These are phyloP conservation scores for Calonectria fujianensis DNA, from an alignment of 2,329 filamentous ascomycete species.

Conservation along the genomic window DNA sequence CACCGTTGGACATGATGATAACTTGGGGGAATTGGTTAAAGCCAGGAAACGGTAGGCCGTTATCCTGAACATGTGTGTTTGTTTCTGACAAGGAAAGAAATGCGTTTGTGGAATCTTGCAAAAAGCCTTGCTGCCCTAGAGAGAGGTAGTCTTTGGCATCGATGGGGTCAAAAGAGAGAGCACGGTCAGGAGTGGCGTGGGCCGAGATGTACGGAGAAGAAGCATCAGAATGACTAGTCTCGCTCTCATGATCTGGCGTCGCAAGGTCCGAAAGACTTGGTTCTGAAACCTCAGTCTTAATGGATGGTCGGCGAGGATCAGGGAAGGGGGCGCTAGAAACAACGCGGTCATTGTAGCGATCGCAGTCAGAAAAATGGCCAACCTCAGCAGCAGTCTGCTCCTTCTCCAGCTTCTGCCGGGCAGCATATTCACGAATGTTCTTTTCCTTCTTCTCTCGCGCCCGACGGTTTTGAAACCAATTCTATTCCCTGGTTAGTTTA, in stretches of 20 bases:
- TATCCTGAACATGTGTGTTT: slow-evolving; percentile 14
- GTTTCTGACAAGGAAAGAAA: slow-evolving; percentile 42
- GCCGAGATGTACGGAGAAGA: slow-evolving; percentile 50
- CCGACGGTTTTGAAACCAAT: slow-evolving; percentile 81
- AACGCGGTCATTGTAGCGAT: slow-evolving; percentile 61
- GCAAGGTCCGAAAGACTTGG: slow-evolving; percentile 37
- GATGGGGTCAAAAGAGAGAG: slow-evolving; percentile 35
- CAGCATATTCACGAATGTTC: slow-evolving; percentile 67
- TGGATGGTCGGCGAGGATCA: slow-evolving; percentile 49
- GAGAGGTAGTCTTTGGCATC: slow-evolving; percentile 34
- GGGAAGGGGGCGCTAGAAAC: slow-evolving; percentile 65
- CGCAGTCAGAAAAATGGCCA: slow-evolving; percentile 54
- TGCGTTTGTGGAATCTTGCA: slow-evolving; percentile 21
- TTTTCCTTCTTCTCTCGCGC: slow-evolving; percentile 80
- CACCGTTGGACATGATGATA: slow-evolving; percentile 49
- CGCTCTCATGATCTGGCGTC: slow-evolving; percentile 53
- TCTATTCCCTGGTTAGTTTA: slow-evolving; percentile 67
- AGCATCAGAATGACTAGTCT: slow-evolving; percentile 55
- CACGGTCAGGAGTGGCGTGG: slow-evolving; percentile 48
- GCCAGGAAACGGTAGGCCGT: slow-evolving; percentile 10
- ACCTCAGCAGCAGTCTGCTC: slow-evolving; percentile 54
- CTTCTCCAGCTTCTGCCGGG: slow-evolving; percentile 62
- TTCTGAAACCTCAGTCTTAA: slow-evolving; percentile 36
- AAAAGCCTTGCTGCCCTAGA: slow-evolving; percentile 25
- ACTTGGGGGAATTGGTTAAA: slow-evolving; percentile 52